Evolutionary conservation across 106 monocot species (phyloP).

Genomic region (Dendrobium officinale): DNA sequence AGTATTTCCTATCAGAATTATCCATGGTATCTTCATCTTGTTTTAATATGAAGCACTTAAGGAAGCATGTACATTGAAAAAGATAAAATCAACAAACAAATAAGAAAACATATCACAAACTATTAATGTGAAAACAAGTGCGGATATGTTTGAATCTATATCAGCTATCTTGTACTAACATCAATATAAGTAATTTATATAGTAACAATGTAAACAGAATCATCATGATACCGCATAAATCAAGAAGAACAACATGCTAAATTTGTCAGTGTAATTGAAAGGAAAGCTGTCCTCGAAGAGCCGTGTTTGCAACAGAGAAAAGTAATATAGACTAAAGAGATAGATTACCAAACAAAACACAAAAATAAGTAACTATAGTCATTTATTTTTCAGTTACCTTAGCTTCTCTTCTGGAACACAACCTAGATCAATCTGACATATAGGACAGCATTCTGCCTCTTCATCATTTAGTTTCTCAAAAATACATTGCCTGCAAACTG

Average conservation of each 20-base stretch:
- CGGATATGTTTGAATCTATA: no score
- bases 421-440: slow-evolving; percentile 21
- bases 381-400: slow-evolving; percentile 11
- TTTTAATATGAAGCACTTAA: no score
- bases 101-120: no score
- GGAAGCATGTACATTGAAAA: no score
- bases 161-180: neutral
- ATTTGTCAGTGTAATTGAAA: neutral
- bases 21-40: no score
- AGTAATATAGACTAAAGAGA: neutral
- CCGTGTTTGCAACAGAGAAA: neutral
- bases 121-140: no score
- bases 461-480: slow-evolving; percentile 21
- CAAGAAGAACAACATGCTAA: neutral
- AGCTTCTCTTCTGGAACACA: slow-evolving; percentile 26
- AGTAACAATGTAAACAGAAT: neutral
- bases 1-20: no score
- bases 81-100: no score
- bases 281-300: neutral
- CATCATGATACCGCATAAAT: neutral
- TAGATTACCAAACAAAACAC: neutral
- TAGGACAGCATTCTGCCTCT: slow-evolving; percentile 21
- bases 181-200: neutral
- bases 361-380: neutral
- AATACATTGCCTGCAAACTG: slow-evolving; percentile 28